Evolutionary conservation across 75 land plant species (phyloP).

Genomic region (Ceratopteris richardii): DNA sequence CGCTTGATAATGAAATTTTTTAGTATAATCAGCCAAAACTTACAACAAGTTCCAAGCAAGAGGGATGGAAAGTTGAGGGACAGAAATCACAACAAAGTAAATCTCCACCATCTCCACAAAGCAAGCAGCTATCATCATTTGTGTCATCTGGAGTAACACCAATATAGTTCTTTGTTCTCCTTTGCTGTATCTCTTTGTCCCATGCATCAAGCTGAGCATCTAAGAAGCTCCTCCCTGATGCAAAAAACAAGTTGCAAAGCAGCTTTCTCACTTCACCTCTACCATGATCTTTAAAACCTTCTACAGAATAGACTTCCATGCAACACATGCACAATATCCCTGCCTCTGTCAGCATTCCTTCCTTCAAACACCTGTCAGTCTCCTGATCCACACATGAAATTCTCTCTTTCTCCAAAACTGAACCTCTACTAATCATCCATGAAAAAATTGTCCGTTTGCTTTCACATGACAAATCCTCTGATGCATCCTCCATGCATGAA

Average conservation of each 20-base stretch:
- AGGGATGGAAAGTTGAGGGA: conserved; percentile 75
- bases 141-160: conserved; percentile 54
- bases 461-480: not conserved
- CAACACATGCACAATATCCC: conserved; percentile 81
- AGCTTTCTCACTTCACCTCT: conserved; percentile 39
- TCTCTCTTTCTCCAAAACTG: conserved; percentile 40
- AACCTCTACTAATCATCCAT: conserved; percentile 66
- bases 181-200: conserved; percentile 36
- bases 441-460: conserved; percentile 56
- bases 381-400: conserved; percentile 55
- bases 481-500: not conserved
- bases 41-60: conserved; percentile 63
- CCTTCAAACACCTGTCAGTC: conserved; percentile 27
- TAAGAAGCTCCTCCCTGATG: conserved; percentile 41
- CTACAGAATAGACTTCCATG: conserved; percentile 46
- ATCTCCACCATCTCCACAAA: conserved; percentile 91
- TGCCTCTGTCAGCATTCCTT: conserved; percentile 54
- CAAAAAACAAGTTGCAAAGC: conserved; percentile 12
- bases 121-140: conserved; percentile 80
- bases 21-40: no score
- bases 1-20: no score
- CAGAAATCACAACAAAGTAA: conserved; percentile 83
- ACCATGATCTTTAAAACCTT: conserved; percentile 60
- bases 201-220: conserved; percentile 70
- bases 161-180: conserved; percentile 27